Percentiles rank a stretch among this genome's conserved stretches.
Evolutionary conservation across 129 eudicot genomes (phyloP).

Genomic region (Centrapalus pauciflorus): DNA sequence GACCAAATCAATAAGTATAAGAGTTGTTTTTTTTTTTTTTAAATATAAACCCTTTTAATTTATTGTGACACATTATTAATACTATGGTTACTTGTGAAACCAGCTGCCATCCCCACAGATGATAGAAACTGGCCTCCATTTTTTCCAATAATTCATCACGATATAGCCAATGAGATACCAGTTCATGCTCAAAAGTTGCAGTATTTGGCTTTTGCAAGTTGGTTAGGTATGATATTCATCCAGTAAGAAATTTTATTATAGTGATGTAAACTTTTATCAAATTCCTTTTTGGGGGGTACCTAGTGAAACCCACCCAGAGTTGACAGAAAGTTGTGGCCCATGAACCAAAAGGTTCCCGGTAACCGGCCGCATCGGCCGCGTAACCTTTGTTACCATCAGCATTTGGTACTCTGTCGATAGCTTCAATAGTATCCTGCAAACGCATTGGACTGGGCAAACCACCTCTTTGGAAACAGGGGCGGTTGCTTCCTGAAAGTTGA

Average conservation of each 20-base stretch:
- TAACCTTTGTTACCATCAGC: neutral
- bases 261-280: neutral
- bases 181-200: conserved; percentile 96
- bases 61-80: conserved; percentile 3
- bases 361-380: neutral
- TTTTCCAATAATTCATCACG: conserved; percentile 97
- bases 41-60: no score
- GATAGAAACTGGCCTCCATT: conserved; percentile 96
- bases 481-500: no score
- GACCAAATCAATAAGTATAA: no score
- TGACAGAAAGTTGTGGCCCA: no score
- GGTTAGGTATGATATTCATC: conserved; percentile 71
- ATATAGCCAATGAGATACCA: conserved; percentile 95
- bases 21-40: no score
- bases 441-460: no score
- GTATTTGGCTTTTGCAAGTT: conserved; percentile 97
- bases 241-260: neutral
- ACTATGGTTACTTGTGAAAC: conserved; percentile 20
- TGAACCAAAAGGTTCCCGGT: neutral
- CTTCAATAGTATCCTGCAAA: no score
- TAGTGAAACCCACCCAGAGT: no score
- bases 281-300: neutral
- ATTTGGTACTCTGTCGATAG: no score
- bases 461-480: no score
- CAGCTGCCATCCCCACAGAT: conserved; percentile 74